Evolutionary conservation across 208 protist genomes (phyloP), one percentile per base, ranked within the genome.

Genomic region (Acanthamoeba polyphaga): DNA sequence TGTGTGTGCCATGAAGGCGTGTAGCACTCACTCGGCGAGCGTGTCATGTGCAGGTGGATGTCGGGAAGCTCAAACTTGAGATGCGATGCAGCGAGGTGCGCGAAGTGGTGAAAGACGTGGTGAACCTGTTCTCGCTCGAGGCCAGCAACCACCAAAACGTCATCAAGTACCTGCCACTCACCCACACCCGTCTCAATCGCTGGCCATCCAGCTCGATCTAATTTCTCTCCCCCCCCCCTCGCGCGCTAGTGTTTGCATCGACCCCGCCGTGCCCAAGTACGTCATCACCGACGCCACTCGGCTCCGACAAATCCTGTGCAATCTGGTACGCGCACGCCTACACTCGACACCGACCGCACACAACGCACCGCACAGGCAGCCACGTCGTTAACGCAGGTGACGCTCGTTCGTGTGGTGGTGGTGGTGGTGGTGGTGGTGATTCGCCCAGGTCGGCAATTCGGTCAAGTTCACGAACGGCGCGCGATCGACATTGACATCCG

Each of bases 271-370:
- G 27, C 72, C 72, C 24, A 34, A 80, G 72, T 80, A 49, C 43
- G 13, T 80, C 17, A 80, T 80, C n/a, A 80, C 43, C 29, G 72
- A 80, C 72, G 43, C 72, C 34, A 80, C 32, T 38, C 72, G 72
- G 6, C 72, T 80, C 10, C 72, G 72, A 24, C 72, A 80, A 80
- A 80, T 80, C 32, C 43, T 80, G 72, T 80, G 72, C 43, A 80
- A 80, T 27, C 72, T 80, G 32, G 72, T 80, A 80, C 72, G 4
- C 43, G 51, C 43, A 34, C 34, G 4, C 38, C 1, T 4, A 43
- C 38, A 46, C 43, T 0, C 43, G 8, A 46, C 43, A 4, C 43
- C 2, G 3, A 46, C 43, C 4, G 5, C 43, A 46, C 43, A 4
- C 43, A 1, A 46, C 43, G 8, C 43, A 46, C 43, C 1, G 19